phyloP scores from a whole-genome alignment of 2,329 filamentous ascomycete genomes.

The Exophiala oligosperma region DNA sequence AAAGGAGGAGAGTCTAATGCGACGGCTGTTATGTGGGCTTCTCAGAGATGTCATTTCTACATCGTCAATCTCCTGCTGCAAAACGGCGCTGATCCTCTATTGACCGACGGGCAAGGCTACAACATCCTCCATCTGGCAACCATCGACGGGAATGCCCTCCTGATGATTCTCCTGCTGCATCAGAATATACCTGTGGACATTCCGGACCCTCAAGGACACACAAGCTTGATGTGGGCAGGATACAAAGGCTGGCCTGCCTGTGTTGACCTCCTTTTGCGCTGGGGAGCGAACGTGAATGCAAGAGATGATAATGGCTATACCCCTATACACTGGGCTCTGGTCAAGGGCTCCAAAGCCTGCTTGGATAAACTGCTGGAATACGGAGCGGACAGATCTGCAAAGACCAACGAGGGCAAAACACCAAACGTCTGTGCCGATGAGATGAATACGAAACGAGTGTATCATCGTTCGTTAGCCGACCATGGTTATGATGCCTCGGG shows the following conservation, averaged over 20 bases:
- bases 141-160: constrained; percentile 91
- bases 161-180: constrained; percentile 86
- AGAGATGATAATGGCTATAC: constrained; percentile 92
- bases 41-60: constrained; percentile 95
- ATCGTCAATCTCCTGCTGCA: constrained; percentile 89
- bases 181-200: constrained; percentile 95
- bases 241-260: constrained; percentile 95
- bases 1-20: constrained; percentile 95
- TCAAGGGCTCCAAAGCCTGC: constrained; percentile 86
- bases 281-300: constrained; percentile 91
- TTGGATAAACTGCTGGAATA: constrained; percentile 95
- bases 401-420: constrained; percentile 87
- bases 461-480: constrained; percentile 79
- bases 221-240: constrained; percentile 95
- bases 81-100: constrained; percentile 86
- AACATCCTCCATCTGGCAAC: constrained; percentile 97
- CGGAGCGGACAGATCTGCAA: constrained; percentile 87
- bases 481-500: constrained; percentile 81
- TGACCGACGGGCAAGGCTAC: constrained; percentile 93
- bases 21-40: constrained; percentile 94
- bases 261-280: constrained; percentile 87
- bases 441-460: constrained; percentile 81
- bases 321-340: constrained; percentile 91
- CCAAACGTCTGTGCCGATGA: constrained; percentile 82
- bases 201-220: constrained; percentile 85